Evolutionary conservation across 2,329 filamentous ascomycete species (phyloP).

Genomic region (Arthrinium phaeospermum): DNA sequence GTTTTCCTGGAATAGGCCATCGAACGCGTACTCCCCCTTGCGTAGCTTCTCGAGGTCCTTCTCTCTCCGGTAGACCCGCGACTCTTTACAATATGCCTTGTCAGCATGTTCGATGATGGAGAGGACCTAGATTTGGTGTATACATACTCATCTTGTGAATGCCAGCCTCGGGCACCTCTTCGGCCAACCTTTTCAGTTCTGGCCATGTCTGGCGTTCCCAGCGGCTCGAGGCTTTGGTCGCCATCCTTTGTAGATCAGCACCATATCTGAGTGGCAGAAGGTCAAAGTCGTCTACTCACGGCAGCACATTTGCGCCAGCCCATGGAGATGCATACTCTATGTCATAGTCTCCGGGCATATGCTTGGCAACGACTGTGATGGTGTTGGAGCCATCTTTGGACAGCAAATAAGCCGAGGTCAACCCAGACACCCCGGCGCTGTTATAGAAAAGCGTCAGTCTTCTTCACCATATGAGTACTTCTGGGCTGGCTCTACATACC

Average conservation of each 20-base stretch:
- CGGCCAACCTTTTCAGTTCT: slow-evolving; percentile 37
- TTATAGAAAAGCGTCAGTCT: neutral
- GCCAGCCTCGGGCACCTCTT: slow-evolving; percentile 41
- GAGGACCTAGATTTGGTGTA: neutral
- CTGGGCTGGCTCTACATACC: slow-evolving; percentile 19
- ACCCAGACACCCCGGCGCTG: slow-evolving; percentile 39
- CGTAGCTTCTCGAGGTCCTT: slow-evolving; percentile 59
- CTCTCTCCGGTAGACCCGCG: slow-evolving; percentile 57
- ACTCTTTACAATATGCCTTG: slow-evolving; percentile 42
- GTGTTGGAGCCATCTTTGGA: slow-evolving; percentile 38
- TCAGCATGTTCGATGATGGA: neutral
- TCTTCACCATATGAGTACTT: neutral
- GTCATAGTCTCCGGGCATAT: slow-evolving; percentile 93
- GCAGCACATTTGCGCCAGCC: slow-evolving; percentile 40
- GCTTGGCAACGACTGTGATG: slow-evolving; percentile 78
- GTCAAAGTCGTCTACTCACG: slow-evolving; percentile 32
- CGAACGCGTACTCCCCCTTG: slow-evolving; percentile 60
- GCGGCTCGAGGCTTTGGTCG: slow-evolving; percentile 34
- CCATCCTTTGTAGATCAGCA: slow-evolving; percentile 31
- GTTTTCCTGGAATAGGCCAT: slow-evolving; percentile 68
- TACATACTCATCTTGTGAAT: slow-evolving; percentile 39
- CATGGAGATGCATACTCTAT: slow-evolving; percentile 79
- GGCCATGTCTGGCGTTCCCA: slow-evolving; percentile 39
- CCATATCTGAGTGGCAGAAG: neutral
- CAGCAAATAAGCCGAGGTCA: slow-evolving; percentile 41